Conservation (phyloP, 2,329 filamentous ascomycete genomes). For the Gnomoniopsis sp. region DNA sequence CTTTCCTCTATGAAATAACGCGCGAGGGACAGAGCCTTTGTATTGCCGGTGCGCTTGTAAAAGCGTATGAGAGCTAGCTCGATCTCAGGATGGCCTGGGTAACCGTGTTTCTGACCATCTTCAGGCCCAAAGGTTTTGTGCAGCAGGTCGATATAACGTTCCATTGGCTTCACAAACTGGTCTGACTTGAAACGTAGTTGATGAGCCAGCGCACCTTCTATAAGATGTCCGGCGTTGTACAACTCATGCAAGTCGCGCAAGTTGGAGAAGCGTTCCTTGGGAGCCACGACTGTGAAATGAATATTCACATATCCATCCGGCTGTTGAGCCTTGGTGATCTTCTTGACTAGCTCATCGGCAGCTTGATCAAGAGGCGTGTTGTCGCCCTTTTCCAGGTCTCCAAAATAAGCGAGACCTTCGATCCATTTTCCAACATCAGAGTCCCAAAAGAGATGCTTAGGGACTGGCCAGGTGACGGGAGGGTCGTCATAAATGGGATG, state of each 20-base stretch:
- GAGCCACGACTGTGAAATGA: slow-evolving; percentile 58
- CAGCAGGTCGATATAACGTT: slow-evolving; percentile 52
- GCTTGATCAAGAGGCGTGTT: slow-evolving; percentile 44
- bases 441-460: slow-evolving; percentile 51
- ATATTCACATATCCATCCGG: slow-evolving; percentile 61
- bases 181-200: slow-evolving; percentile 48
- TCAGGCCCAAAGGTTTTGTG: slow-evolving; percentile 47
- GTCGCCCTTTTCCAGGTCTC: slow-evolving; percentile 33
- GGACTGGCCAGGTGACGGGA: slow-evolving; percentile 27
- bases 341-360: slow-evolving; percentile 51
- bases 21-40: slow-evolving; percentile 40
- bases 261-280: slow-evolving; percentile 53
- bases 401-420: slow-evolving; percentile 57
- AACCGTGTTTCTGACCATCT: slow-evolving; percentile 49
- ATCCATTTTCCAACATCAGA: slow-evolving; percentile 57
- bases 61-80: slow-evolving; percentile 43
- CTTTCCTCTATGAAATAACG: slow-evolving; percentile 56
- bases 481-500: slow-evolving; percentile 49
- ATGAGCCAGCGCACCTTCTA: slow-evolving; percentile 57
- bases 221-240: slow-evolving; percentile 59
- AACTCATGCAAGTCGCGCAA: slow-evolving; percentile 59
- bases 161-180: slow-evolving; percentile 47
- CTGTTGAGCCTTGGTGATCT: slow-evolving; percentile 55
- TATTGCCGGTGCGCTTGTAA: slow-evolving; percentile 31
- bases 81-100: slow-evolving; percentile 56